Evolutionary conservation across 1,284 basidiomycete species (phyloP), one percentile per base, ranked within the genome.

Genomic region (Ceratobasidium papillatum): DNA sequence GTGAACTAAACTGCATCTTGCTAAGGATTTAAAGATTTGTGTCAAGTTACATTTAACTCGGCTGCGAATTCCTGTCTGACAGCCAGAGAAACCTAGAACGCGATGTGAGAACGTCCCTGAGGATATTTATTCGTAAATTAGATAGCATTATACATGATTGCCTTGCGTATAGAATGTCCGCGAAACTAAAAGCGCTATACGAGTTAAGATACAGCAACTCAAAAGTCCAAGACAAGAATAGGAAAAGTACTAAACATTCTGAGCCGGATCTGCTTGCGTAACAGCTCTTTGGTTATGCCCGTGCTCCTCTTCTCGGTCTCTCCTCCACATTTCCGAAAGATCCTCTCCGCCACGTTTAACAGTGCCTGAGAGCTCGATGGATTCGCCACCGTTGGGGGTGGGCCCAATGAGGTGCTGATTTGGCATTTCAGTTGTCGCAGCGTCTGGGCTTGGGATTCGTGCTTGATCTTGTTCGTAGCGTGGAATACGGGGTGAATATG

Each of bases 321-420:
- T 59, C 30, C 41, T 71, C 38, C 41, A 71, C 68, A 71, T 61
- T 9, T 71, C 54, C 0, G 56, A 49, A 19, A 71, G 56, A 17
- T 71, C 68, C 56, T 71, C 54, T 14, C 68, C 68, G 2, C 68
- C 68, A 47, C 68, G 68, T 43, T 71, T 71, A 17, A 71, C 68
- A 2, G 68, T 71, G n/a, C 68, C 68, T 5, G 52, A 54, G 22
- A 71, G 22, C 22, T 71, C 68, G n/a, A 71, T 71, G 2, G 52
- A 58, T 30, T 71, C 68, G 9, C 68, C 56, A 22, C 45, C 68
- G 9, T 47, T 54, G 1, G 54, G 32, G 22, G 22, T 22, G 22
- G 47, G 34, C 19, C 11, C 17, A 54, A 19, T 12, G 3, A 9
- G 25, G 14, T 11, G 54, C 1, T 12, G 38, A n/a, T 41, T 36